Base-by-base conservation (phyloP, 495 filamentous ascomycete species). In the Xylaria telfairii region DNA sequence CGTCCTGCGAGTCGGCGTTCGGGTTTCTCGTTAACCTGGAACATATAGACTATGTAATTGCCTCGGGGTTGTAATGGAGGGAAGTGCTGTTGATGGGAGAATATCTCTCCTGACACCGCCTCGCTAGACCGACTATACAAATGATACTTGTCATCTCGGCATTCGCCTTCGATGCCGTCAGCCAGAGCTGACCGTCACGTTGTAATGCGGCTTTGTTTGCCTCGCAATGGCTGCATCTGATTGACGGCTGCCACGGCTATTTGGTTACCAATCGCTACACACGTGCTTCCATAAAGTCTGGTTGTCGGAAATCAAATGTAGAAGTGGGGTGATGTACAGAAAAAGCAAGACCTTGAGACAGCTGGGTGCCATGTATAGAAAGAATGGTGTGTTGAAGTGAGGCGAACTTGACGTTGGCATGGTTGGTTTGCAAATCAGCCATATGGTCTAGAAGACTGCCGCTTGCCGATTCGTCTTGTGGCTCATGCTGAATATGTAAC, bases 151-250 rank as follows among this genome's bases (percentile, higher is more conserved):
- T n/a, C 41, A 53, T 53, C 21, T 63, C 46, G 44, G 47, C n/a
- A 34, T 42, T 66, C 64, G 64, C 64, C 47, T 53, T 42, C 9
- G 32, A 54, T 42, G 47, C 47, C 7, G 64, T 66, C 64, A 66
- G 64, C 64, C 3, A 39, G n/a, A 41, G 57, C 67, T 68, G 67
- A 54, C 42, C 13, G 32, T 2, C 32, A 30, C 44, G 34, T 69
- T 34, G 57, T 10, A 44, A 26, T 63, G 57, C 37, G 46, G n/a
- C 26, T 63, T 62, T 26, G 34, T 62, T 53, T 47, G 46, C 28
- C 34, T 53, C 34, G 17, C 42, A 63, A 54, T 30, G n/a, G n/a
- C 39, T 41, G 12, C 37, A 3, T 54, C 8, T 30, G 46, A 26
- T 49, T 13, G 46, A 67, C 51, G 30, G 21, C 30, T 60, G 24